Percentiles rank a stretch among this genome's conserved stretches.
These are phyloP conservation scores for Coemansia sp. DNA, from an alignment of 192 early-diverging fungal species.

Conservation along the genomic window DNA sequence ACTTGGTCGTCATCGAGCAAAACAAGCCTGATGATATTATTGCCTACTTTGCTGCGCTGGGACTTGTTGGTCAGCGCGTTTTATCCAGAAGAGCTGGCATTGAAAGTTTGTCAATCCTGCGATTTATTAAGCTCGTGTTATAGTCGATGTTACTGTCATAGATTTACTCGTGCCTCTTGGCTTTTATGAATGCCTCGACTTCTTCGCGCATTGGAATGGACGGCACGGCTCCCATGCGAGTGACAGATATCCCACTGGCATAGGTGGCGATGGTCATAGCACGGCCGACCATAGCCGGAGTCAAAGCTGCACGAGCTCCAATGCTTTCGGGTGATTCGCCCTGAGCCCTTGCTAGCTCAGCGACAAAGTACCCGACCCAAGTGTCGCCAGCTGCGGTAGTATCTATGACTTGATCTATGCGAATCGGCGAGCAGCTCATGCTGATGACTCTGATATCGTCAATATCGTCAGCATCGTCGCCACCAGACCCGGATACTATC, in stretches of 20 bases:
- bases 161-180: slow-evolving; percentile 11
- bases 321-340: slow-evolving; percentile 41
- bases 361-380: slow-evolving; percentile 57
- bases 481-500: background rate
- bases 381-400: slow-evolving; percentile 56
- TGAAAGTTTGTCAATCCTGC: slow-evolving; percentile 36
- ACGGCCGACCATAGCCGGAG: slow-evolving; percentile 35
- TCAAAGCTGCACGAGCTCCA: slow-evolving; percentile 24
- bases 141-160: slow-evolving; percentile 2
- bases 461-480: background rate
- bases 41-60: slow-evolving; percentile 51
- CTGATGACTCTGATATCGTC: slow-evolving; percentile 21
- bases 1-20: slow-evolving; percentile 82
- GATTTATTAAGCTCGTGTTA: slow-evolving; percentile 18
- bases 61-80: slow-evolving; percentile 26
- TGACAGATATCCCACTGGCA: slow-evolving; percentile 43
- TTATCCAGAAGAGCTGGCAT: slow-evolving; percentile 33
- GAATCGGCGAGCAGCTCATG: slow-evolving; percentile 29
- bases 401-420: slow-evolving; percentile 34
- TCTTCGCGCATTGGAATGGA: slow-evolving; percentile 37
- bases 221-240: slow-evolving; percentile 43
- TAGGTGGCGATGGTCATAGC: slow-evolving; percentile 45
- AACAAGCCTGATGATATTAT: slow-evolving; percentile 85
- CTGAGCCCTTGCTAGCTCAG: slow-evolving; percentile 43
- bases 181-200: slow-evolving; percentile 32